Percentiles rank a stretch among this genome's conserved stretches.
phyloP scores from a whole-genome alignment of 2,329 filamentous ascomycete species.

The Lachnellula willkommii region DNA sequence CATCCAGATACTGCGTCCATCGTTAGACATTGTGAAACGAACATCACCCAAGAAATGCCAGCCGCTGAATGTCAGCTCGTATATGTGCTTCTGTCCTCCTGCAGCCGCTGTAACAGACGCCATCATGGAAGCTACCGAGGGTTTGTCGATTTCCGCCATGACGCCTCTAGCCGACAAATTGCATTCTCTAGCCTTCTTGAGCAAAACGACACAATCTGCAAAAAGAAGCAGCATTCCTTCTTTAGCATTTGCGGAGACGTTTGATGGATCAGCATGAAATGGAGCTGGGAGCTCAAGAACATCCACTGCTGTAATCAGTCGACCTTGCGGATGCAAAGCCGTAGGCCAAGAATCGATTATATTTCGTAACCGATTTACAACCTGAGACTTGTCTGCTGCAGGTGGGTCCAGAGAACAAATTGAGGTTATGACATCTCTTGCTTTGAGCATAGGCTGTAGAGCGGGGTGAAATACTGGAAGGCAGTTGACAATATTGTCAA shows the following conservation, averaged over 20 bases:
- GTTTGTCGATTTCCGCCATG: slow-evolving; percentile 79
- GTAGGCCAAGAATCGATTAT: slow-evolving; percentile 74
- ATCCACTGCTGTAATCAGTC: slow-evolving; percentile 76
- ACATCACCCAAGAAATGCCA: slow-evolving; percentile 65
- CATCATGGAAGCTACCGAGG: slow-evolving; percentile 58
- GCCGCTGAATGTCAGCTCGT: slow-evolving; percentile 71
- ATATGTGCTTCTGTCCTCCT: slow-evolving; percentile 51
- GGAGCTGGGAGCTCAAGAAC: slow-evolving; percentile 72
- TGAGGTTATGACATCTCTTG: slow-evolving; percentile 87
- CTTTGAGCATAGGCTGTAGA: slow-evolving; percentile 75
- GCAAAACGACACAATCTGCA: slow-evolving; percentile 70
- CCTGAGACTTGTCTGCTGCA: slow-evolving; percentile 64
- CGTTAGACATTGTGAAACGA: slow-evolving; percentile 65
- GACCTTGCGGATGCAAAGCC: slow-evolving; percentile 66
- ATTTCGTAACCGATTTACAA: slow-evolving; percentile 67
- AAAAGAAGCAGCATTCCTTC: slow-evolving; percentile 78
- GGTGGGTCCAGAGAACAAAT: slow-evolving; percentile 90
- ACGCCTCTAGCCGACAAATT: slow-evolving; percentile 69
- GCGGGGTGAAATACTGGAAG: slow-evolving; percentile 83
- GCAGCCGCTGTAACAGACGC: slow-evolving; percentile 59
- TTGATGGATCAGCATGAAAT: slow-evolving; percentile 42
- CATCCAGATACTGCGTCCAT: slow-evolving; percentile 63
- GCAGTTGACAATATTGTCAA: slow-evolving; percentile 87
- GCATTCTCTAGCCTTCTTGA: slow-evolving; percentile 63
- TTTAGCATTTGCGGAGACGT: slow-evolving; percentile 32